These are phyloP conservation scores for Colletotrichum sp. DNA, from an alignment of 2,329 filamentous ascomycete species.

Conservation along the genomic window DNA sequence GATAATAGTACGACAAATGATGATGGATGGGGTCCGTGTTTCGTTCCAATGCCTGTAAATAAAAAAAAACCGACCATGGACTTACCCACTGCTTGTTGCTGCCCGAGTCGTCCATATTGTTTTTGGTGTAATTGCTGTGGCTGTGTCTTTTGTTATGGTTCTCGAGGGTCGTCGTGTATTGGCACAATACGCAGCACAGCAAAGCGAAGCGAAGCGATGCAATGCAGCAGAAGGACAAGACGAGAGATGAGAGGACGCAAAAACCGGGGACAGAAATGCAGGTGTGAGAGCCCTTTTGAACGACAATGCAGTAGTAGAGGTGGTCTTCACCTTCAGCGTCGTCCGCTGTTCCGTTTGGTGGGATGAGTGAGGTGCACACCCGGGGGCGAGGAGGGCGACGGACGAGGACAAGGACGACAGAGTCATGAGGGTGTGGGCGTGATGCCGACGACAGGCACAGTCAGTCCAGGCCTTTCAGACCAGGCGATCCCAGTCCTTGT, in stretches of 20 bases:
- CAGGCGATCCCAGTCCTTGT: neutral
- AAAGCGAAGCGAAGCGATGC: neutral
- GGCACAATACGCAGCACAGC: neutral
- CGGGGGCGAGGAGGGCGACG: neutral
- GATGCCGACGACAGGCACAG: slow-evolving; percentile 14
- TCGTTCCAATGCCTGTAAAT: neutral
- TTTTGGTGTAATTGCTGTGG: neutral
- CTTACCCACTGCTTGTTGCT: slow-evolving; percentile 57
- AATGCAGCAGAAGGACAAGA: neutral
- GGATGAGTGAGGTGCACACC: slow-evolving; percentile 1
- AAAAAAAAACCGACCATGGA: slow-evolving; percentile 1
- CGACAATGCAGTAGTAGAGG: neutral
- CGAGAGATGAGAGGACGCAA: neutral
- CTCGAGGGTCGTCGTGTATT: neutral
- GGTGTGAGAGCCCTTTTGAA: slow-evolving; percentile 17
- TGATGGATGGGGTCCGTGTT: neutral
- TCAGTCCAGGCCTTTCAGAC: slow-evolving; percentile 13
- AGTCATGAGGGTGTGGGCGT: slow-evolving; percentile 15
- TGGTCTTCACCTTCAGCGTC: neutral
- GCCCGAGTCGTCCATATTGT: slow-evolving; percentile 26
- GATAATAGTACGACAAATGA: neutral
- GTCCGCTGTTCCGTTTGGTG: slow-evolving; percentile 8
- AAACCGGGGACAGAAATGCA: neutral
- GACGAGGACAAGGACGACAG: neutral
- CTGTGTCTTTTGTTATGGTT: neutral